Base-by-base conservation (phyloP, 2,329 filamentous ascomycete genomes). In the Tetracladium maxilliforme region DNA sequence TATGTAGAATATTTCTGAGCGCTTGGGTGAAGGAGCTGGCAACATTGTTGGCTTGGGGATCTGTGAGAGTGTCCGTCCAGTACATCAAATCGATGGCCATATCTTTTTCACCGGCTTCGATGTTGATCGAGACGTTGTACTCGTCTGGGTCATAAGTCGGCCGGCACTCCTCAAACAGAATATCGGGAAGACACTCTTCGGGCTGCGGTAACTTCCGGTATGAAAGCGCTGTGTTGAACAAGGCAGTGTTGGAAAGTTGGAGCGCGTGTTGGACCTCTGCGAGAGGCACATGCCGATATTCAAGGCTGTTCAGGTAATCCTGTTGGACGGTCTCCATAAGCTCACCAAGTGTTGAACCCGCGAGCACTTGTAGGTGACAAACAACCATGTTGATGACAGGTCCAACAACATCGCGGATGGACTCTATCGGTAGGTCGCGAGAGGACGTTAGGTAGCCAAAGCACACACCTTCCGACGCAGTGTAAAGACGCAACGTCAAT, bases 341-440 rank as follows among this genome's bases (percentile, higher is more conserved):
- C 6, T 39, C 29, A 10, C 29, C 22, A 7, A 66, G 22, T 3
- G 33, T 26, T 7, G 22, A 26, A 1, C 33, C 23, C 8, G 31
- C 21, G 1, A 30, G 28, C 1, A 45, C 14, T 3, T 32, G 30
- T 8, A 45, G 25, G 6, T 46, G 27, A 15, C 41, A 45, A 8
- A 34, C 38, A 7, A 48, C 35, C 33, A 56, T 56, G 29, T 52
- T 55, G 29, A 58, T 51, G 28, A 55, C 52, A 4, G 53, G 44
- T 2, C 60, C 60, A 21, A 62, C 52, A 12, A 54, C 52, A 14
- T 53, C 47, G 23, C 60, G 46, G 8, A 64, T 54, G 3, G 48
- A 49, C 5, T 48, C 39, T 7, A 64, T 41, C 4, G 55, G 52
- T 10, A 54, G 44, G 34, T 64, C 58, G 27, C 54, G 42, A 10